Evolutionary conservation across 805 yeast genomes (phyloP), one percentile per base, ranked within the genome.

Genomic region (Cyberlindnera maritima): DNA sequence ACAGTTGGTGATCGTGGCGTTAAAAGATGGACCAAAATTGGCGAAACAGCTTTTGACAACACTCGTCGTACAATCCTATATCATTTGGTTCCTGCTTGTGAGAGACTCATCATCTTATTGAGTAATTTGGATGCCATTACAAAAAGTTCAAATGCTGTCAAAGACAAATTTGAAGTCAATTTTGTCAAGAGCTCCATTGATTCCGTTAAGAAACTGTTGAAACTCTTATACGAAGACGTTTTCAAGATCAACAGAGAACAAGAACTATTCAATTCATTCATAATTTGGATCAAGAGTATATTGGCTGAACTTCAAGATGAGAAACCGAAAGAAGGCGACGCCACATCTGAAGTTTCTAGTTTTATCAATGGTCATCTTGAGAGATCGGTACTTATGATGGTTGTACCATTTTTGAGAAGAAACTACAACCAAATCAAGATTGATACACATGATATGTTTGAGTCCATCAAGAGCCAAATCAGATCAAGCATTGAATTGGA

Each of bases 1-100:
- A 79, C 81, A 40, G 66, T 85, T 29, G 90, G 88, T 0, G 89
- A 83, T 50, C 68, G 85, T 50, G 87, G 87, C 25, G 60, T 78
- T 17, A 78, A 76, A 50, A 70, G 78, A 53, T 77, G 88, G 77
- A 64, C 66, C 2, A 74, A 71, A 43, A 43, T 74, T 15, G 83
- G 85, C 0, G 72, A 70, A 31, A 62, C 70, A 2, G 68, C 75
- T 13, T 83, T 76, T 56, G 84, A 81, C 36, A 66, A 66, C 38
- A 63, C 76, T 0, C 65, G 81, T 44, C 75, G 78, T 46, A 61
- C 68, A 0, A 53, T 79, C 1, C 75, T 77, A 46, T 68, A 77
- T 36, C 74, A 75, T 34, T 48, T 82, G 18, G 67, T 83, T 8
- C 80, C 85, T 3, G 71, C 81, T 0, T 59, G 76, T 20, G 89